Conservation (phyloP, 2,329 filamentous ascomycete genomes). For the Penicillium sp. region DNA sequence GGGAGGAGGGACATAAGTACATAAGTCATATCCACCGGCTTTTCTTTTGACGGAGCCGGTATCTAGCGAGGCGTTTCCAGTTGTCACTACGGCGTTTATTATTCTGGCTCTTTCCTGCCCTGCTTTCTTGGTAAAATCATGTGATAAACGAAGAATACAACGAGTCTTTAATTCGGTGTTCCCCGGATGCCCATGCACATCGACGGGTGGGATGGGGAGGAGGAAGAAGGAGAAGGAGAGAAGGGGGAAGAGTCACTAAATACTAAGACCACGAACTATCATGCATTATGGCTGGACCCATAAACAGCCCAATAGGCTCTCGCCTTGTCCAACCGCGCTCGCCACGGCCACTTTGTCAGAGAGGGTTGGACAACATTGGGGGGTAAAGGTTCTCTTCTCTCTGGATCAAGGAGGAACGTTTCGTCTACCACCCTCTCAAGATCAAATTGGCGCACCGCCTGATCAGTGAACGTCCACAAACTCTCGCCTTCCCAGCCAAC, state of each 20-base stretch:
- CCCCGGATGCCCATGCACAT: not conserved
- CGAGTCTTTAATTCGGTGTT: not conserved
- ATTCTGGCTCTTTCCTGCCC: conserved; percentile 1
- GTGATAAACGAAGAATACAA: conserved; percentile 14
- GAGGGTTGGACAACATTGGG: not conserved
- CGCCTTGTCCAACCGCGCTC: conserved; percentile 31
- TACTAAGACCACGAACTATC: not conserved
- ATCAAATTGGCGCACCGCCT: conserved; percentile 31
- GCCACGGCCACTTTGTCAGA: conserved; percentile 28
- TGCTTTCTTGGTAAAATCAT: conserved; percentile 10
- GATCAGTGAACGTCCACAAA: conserved; percentile 47
- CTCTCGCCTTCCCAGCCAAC: conserved; percentile 51
- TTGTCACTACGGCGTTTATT: conserved; percentile 23
- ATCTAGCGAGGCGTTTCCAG: conserved; percentile 38
- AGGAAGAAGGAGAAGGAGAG: too few relatives aligned
- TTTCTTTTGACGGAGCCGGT: conserved; percentile 18
- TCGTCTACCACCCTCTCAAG: conserved; percentile 21
- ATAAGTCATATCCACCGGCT: conserved; percentile 6
- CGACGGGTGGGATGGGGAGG: not conserved
- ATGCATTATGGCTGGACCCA: not conserved
- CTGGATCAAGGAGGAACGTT: not conserved
- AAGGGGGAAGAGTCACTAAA: not conserved
- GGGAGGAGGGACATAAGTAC: not conserved
- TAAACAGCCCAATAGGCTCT: conserved; percentile 28
- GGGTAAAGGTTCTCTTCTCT: not conserved